phyloP scores from a whole-genome alignment of 495 filamentous ascomycete genomes.

The Penicillium goetzii region DNA sequence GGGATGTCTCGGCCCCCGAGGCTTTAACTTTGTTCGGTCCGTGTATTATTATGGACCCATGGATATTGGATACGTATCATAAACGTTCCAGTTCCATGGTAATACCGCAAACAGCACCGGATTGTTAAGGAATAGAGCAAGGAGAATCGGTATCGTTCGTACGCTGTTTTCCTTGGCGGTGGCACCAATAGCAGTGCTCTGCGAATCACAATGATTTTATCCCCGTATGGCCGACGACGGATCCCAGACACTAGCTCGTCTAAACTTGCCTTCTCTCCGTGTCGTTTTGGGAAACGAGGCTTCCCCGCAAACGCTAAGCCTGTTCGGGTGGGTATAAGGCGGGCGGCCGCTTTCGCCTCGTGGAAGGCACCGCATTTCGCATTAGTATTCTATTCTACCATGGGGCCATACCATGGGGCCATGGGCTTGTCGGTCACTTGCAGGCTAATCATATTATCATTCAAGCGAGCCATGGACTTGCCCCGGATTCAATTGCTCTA shows the following conservation, averaged over 20 bases:
- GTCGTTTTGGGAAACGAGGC: not conserved
- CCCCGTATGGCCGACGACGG: too few species aligned
- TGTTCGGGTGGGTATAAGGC: not conserved
- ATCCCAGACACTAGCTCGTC: not conserved
- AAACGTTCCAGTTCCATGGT: not conserved
- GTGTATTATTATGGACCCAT: not conserved
- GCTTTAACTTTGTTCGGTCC: not conserved
- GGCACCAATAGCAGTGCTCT: not conserved
- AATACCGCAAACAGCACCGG: not conserved
- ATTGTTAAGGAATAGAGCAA: not conserved
- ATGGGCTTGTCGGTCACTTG: not conserved
- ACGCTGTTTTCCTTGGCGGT: not conserved
- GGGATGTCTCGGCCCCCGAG: not conserved
- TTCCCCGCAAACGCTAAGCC: conserved; percentile 8
- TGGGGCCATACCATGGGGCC: not conserved
- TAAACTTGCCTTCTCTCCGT: conserved; percentile 6
- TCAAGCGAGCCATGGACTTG: not conserved
- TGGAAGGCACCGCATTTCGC: not conserved
- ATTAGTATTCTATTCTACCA: not conserved
- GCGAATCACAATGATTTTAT: not conserved
- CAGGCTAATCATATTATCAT: not conserved
- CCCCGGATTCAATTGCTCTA: not conserved
- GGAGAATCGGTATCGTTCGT: not conserved
- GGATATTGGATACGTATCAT: not conserved
- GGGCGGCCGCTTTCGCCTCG: not conserved